Conservation (phyloP, 192 early-diverging fungal genomes). For the Mortierella hygrophila region DNA sequence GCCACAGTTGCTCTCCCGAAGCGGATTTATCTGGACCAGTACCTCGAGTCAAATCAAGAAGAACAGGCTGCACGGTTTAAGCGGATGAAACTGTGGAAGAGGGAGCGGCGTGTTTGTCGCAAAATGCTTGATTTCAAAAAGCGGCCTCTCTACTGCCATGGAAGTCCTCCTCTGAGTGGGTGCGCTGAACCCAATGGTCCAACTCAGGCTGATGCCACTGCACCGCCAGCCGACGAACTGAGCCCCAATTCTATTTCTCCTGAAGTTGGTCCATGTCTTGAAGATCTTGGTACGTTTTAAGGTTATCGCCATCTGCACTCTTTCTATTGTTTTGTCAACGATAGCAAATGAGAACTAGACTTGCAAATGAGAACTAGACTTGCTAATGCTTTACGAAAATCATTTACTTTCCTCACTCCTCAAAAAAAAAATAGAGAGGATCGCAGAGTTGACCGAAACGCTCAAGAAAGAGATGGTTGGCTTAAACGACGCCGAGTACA, state of each 20-base stretch:
- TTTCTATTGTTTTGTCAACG: background rate
- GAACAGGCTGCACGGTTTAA: constrained; percentile 24
- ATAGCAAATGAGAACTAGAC: background rate
- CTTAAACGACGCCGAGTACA: constrained; percentile 63
- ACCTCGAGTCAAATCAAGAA: constrained; percentile 55
- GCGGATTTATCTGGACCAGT: constrained; percentile 72
- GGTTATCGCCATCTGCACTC: background rate
- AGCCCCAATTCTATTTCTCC: background rate
- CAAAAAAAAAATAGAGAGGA: constrained; percentile 18
- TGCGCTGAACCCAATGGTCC: background rate
- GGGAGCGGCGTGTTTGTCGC: constrained; percentile 35
- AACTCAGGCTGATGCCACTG: background rate
- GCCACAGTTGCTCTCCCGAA: constrained; percentile 74
- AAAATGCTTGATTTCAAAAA: constrained; percentile 34
- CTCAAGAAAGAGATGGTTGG: constrained; percentile 56
- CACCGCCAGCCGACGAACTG: background rate
- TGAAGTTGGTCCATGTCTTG: background rate
- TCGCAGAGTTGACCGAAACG: constrained; percentile 13
- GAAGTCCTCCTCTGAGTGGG: background rate
- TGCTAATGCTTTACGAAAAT: background rate
- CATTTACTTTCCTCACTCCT: background rate
- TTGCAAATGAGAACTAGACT: background rate
- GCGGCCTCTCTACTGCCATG: background rate
- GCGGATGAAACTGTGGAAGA: constrained; percentile 49
- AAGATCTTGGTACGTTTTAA: background rate